These are phyloP conservation scores for Cantharellus anzutake DNA, from an alignment of 768 basidiomycete genomes.

Conservation along the genomic window DNA sequence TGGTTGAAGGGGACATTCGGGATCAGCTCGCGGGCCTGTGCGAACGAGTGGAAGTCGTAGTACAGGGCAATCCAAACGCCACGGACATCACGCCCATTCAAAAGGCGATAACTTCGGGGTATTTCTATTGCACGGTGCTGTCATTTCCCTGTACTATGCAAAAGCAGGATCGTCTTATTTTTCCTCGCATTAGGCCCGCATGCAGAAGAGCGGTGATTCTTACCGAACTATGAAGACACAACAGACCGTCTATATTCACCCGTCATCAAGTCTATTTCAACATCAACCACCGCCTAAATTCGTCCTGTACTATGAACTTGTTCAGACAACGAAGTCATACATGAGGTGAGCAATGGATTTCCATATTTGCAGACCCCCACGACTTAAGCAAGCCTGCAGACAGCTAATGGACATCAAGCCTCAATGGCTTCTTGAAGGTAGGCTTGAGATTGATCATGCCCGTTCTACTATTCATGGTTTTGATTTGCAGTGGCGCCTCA, in stretches of 20 bases:
- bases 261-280: constrained; percentile 88
- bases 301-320: constrained; percentile 87
- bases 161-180: neutral
- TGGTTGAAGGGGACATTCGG: neutral
- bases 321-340: constrained; percentile 95
- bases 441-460: constrained; percentile 12
- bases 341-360: constrained; percentile 33
- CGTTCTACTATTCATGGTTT: constrained; percentile 5
- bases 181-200: constrained; percentile 39
- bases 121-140: constrained; percentile 80
- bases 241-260: constrained; percentile 94
- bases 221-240: constrained; percentile 93
- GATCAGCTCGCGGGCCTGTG: constrained; percentile 82
- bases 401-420: constrained; percentile 99
- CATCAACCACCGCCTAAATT: constrained; percentile 85
- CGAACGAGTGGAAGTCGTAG: constrained; percentile 89
- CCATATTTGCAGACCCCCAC: neutral
- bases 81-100: constrained; percentile 87
- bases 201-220: constrained; percentile 92
- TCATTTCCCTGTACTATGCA: constrained; percentile 13
- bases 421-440: constrained; percentile 78
- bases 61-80: constrained; percentile 72
- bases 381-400: constrained; percentile 19
- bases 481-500: constrained; percentile 66
- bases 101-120: constrained; percentile 87